Evolutionary conservation across 768 basidiomycete genomes (phyloP), one percentile per base, ranked within the genome.

Genomic region (Russula dissimulans): DNA sequence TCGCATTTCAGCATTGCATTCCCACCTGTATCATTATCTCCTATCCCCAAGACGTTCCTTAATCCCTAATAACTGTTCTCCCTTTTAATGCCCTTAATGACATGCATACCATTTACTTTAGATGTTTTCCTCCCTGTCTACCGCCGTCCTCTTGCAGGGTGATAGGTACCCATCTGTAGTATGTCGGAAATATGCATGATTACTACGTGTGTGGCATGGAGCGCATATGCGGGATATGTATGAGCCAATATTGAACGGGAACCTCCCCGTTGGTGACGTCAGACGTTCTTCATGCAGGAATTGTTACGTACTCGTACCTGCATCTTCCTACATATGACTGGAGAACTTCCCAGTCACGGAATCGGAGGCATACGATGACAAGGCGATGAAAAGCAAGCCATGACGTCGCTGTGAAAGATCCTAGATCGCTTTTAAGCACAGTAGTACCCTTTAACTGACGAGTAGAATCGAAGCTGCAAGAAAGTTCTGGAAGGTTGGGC

Each of bases 21-120:
- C 41, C 29, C 41, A 7, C 41, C 29, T 61, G 60, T 61, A 61
- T 61, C 51, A 57, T 53, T 61, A 61, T 57, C 60, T 56, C 39
- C 53, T 61, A 34, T 11, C 18, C 32, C 15, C 47, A 56, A 61
- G 53, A 53, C 49, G 31, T 32, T 42, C 36, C 55, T 42, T 47
- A 8, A 11, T 43, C 18, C 34, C 29, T 31, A 42, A 14, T 51
- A 36, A 26, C 22, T 26, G 22, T 26, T 26, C 22, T 26, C 22
- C 22, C 22, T 26, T 26, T 26, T 26, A 26, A 26, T 26, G 22
- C 22, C n/a, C 42, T 36, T 45, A 50, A 50, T 60, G 34, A 0
- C 54, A 57, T 61, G 45, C 47, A 18, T 46, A 1, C 41, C 55
- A 61, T 56, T 41, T 61, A 32, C 43, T 36, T 56, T 29, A 38